These are phyloP conservation scores for Gonapodya prolifera DNA, from an alignment of 192 early-diverging fungal species.

Conservation along the genomic window DNA sequence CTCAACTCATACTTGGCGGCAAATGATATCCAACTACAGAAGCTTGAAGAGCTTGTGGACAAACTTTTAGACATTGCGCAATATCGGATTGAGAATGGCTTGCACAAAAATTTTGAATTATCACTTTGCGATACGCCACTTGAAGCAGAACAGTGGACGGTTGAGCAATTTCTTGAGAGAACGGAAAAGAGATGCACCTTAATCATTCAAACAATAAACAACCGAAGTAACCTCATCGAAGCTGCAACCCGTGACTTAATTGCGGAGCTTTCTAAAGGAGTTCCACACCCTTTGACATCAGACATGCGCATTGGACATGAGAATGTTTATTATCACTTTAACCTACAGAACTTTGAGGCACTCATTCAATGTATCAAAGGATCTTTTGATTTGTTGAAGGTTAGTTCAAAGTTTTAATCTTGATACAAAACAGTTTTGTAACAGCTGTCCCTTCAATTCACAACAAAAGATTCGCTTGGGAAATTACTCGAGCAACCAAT, in stretches of 20 bases:
- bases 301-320: slow-evolving; percentile 40
- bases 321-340: slow-evolving; percentile 44
- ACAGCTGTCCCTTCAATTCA: too few species aligned
- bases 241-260: slow-evolving; percentile 40
- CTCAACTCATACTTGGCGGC: slow-evolving; percentile 32
- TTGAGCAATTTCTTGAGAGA: slow-evolving; percentile 38
- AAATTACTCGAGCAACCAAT: slow-evolving; percentile 42
- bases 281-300: slow-evolving; percentile 20
- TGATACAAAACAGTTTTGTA: too few species aligned
- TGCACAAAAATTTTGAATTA: slow-evolving; percentile 37
- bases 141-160: slow-evolving; percentile 46
- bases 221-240: slow-evolving; percentile 43
- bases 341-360: slow-evolving; percentile 46
- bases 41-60: slow-evolving; percentile 42
- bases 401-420: too few species aligned
- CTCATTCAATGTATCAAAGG: slow-evolving; percentile 47
- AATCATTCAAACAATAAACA: slow-evolving; percentile 33
- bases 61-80: slow-evolving; percentile 42
- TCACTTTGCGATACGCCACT: slow-evolving; percentile 35
- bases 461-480: slow-evolving; percentile 36
- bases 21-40: slow-evolving; percentile 34
- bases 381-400: slow-evolving; percentile 35
- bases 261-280: slow-evolving; percentile 31
- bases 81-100: slow-evolving; percentile 37
- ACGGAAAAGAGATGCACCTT: slow-evolving; percentile 34